Conservation (phyloP, 148 eudicot species). For the Vaccinium darrowii region DNA sequence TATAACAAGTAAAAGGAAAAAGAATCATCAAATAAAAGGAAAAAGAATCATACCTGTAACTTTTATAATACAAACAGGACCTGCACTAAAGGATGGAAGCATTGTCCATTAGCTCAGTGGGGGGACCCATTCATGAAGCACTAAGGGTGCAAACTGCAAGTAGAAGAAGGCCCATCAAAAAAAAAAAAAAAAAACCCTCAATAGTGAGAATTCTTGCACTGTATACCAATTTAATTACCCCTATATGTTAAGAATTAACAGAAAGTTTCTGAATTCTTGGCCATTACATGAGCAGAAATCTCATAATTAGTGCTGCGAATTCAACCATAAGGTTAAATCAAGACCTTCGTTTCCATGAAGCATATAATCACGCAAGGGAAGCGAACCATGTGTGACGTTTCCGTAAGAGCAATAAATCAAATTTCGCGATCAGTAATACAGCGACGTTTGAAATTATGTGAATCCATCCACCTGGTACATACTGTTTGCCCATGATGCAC, state of each 20-base stretch:
- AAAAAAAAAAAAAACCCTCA: background rate
- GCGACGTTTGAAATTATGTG: background rate
- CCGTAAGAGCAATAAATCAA: background rate
- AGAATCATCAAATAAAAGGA: background rate
- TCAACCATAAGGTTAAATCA: background rate
- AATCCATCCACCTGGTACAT: background rate
- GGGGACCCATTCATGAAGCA: slow-evolving; percentile 31
- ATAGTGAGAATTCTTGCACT: slow-evolving; percentile 8
- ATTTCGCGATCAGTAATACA: background rate
- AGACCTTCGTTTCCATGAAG: background rate
- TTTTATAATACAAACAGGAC: slow-evolving; percentile 12
- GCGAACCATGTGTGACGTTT: background rate
- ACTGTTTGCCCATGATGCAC: background rate
- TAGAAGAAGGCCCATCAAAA: slow-evolving; percentile 9
- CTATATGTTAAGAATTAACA: too few relatives aligned
- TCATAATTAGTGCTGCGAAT: slow-evolving; percentile 2
- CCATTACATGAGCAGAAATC: background rate
- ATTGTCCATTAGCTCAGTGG: slow-evolving; percentile 21
- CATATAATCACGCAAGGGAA: background rate
- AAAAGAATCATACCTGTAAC: background rate
- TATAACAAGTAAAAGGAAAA: too few relatives aligned
- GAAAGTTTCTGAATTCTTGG: background rate
- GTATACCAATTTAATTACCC: background rate
- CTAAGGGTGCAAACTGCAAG: slow-evolving; percentile 30
- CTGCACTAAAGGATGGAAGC: slow-evolving; percentile 29